These are phyloP conservation scores for Massariosphaeria phaeospora DNA, from an alignment of 495 filamentous ascomycete species.

Conservation along the genomic window DNA sequence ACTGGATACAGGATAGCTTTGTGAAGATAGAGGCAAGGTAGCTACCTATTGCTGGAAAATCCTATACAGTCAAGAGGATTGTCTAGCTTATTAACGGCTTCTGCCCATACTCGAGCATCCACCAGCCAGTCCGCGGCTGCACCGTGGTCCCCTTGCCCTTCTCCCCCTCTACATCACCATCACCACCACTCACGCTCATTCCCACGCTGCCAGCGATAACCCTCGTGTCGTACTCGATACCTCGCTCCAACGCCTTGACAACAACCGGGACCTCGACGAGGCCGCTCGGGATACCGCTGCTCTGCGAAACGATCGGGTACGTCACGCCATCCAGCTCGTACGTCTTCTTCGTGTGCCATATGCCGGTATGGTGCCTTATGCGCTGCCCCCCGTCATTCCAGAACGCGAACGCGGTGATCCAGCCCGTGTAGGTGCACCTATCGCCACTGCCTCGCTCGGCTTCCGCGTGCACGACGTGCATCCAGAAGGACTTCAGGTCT, in stretches of 20 bases:
- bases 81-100: too few species aligned
- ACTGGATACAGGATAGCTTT: too few species aligned
- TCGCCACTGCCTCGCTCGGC: neutral
- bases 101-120: neutral
- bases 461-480: conserved; percentile 16
- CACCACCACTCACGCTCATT: neutral
- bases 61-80: too few species aligned
- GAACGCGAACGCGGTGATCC: conserved; percentile 26
- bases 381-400: conserved; percentile 12
- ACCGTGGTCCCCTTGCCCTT: neutral
- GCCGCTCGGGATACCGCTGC: neutral
- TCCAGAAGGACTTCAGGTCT: conserved; percentile 22
- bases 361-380: neutral
- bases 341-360: neutral
- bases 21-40: too few species aligned
- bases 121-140: neutral
- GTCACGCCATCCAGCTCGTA: neutral
- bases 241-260: conserved; percentile 2
- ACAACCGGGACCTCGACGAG: neutral
- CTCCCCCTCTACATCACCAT: neutral
- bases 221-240: neutral
- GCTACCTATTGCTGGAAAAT: too few species aligned
- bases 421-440: conserved; percentile 2
- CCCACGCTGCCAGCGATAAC: conserved; percentile 7
- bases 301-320: neutral